Percentiles rank a stretch among this genome's conserved stretches.
phyloP scores from a whole-genome alignment of 2,329 filamentous ascomycete genomes.

The Didymella lethalis region DNA sequence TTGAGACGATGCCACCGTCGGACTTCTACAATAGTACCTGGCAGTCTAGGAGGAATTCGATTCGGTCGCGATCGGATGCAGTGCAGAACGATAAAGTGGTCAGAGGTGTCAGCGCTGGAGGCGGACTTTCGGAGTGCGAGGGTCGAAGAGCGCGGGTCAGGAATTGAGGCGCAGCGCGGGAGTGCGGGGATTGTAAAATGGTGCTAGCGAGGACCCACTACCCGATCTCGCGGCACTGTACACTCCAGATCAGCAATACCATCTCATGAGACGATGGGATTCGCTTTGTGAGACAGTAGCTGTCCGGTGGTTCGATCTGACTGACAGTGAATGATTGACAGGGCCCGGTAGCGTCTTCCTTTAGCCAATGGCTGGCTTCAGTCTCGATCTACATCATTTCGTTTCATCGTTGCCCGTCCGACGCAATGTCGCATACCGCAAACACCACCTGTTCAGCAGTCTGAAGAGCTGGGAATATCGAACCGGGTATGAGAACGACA shows the following conservation, averaged over 20 bases:
- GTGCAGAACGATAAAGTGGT: background rate
- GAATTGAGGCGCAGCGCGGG: slow-evolving; percentile 4
- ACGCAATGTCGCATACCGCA: slow-evolving; percentile 13
- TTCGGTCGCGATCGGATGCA: background rate
- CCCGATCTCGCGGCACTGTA: background rate
- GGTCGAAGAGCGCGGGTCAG: background rate
- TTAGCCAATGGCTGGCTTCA: slow-evolving; percentile 5
- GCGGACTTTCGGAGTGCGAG: background rate
- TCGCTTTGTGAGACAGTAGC: slow-evolving; percentile 1
- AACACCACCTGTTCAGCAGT: slow-evolving; percentile 1
- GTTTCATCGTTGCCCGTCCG: background rate
- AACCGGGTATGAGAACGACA: background rate
- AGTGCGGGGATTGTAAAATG: background rate
- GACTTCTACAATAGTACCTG: background rate
- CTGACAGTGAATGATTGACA: background rate
- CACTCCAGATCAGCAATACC: background rate
- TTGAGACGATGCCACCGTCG: background rate
- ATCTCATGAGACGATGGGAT: background rate
- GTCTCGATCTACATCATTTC: background rate
- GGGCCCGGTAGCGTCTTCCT: slow-evolving; percentile 1
- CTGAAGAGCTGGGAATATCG: background rate
- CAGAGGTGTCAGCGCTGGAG: background rate
- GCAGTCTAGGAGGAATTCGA: background rate
- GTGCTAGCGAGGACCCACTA: background rate
- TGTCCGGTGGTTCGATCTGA: background rate